Evolutionary conservation across 345 rosid species (phyloP).

Genomic region (Corchorus olitorius): DNA sequence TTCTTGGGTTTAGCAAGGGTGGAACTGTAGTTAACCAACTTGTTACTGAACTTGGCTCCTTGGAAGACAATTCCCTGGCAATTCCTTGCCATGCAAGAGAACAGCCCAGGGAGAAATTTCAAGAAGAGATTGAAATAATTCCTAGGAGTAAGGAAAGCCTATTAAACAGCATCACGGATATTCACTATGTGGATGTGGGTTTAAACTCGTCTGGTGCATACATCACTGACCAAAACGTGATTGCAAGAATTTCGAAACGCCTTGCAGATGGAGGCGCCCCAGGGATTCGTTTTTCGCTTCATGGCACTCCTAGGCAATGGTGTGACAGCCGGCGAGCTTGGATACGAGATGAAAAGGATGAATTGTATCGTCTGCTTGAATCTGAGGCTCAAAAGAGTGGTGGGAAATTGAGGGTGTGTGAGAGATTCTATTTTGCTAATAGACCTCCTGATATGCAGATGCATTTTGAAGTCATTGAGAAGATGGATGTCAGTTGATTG

Average conservation of each 20-base stretch:
- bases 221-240: conserved; percentile 54
- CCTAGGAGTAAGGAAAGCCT: conserved; percentile 54
- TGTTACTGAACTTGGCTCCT: conserved; percentile 57
- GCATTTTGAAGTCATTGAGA: conserved; percentile 84
- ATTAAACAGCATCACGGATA: conserved; percentile 56
- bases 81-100: conserved; percentile 20
- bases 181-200: conserved; percentile 86
- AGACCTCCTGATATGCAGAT: conserved; percentile 64
- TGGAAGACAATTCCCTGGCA: conserved; percentile 27
- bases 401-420: conserved; percentile 55
- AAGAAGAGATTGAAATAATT: conserved; percentile 42
- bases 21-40: conserved; percentile 89
- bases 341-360: conserved; percentile 66
- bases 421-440: conserved; percentile 66
- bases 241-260: conserved; percentile 46
- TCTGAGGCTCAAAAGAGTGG: conserved; percentile 40
- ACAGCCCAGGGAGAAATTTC: conserved; percentile 12
- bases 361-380: conserved; percentile 49
- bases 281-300: conserved; percentile 52
- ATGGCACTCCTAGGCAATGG: conserved; percentile 98
- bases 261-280: conserved; percentile 28
- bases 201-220: conserved; percentile 77
- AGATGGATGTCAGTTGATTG: conserved; percentile 56
- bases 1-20: conserved; percentile 91
- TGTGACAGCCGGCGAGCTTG: conserved; percentile 57